These are phyloP conservation scores for Kazachstania sp. DNA, from an alignment of 1,139 yeast genomes.

Conservation along the genomic window DNA sequence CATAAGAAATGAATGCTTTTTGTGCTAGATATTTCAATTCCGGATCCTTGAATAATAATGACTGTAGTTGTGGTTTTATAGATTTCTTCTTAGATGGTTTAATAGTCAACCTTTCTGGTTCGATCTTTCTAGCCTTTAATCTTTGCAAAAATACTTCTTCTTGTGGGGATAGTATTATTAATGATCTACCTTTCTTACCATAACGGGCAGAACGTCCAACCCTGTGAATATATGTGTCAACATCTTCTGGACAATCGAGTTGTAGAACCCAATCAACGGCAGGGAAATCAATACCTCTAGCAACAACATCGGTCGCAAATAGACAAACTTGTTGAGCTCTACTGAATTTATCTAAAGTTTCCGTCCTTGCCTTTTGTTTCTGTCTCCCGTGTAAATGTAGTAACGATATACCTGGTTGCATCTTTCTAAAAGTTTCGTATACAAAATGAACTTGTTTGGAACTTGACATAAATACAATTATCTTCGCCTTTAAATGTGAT, in stretches of 20 bases:
- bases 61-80: conserved; percentile 77
- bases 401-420: conserved; percentile 93
- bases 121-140: conserved; percentile 54
- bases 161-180: conserved; percentile 71
- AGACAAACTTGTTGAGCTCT: conserved; percentile 81
- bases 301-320: conserved; percentile 94
- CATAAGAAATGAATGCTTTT: conserved; percentile 88
- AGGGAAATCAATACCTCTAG: conserved; percentile 96
- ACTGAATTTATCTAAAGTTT: conserved; percentile 77
- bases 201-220: conserved; percentile 96
- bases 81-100: conserved; percentile 70
- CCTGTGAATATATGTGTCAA: conserved; percentile 89
- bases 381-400: conserved; percentile 92
- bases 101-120: conserved; percentile 63
- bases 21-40: conserved; percentile 88
- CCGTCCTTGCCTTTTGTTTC: conserved; percentile 87
- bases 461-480: conserved; percentile 81
- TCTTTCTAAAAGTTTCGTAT: conserved; percentile 79
- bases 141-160: conserved; percentile 74
- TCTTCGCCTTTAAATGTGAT: conserved; percentile 77
- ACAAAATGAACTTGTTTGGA: conserved; percentile 93
- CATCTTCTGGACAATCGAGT: conserved; percentile 93
- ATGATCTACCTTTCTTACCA: conserved; percentile 80
- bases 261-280: conserved; percentile 97
- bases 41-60: conserved; percentile 85